Percentiles rank a stretch among this genome's conserved stretches.
These are phyloP conservation scores for Citrus sp. DNA, from an alignment of 345 rosid genomes.

Conservation along the genomic window DNA sequence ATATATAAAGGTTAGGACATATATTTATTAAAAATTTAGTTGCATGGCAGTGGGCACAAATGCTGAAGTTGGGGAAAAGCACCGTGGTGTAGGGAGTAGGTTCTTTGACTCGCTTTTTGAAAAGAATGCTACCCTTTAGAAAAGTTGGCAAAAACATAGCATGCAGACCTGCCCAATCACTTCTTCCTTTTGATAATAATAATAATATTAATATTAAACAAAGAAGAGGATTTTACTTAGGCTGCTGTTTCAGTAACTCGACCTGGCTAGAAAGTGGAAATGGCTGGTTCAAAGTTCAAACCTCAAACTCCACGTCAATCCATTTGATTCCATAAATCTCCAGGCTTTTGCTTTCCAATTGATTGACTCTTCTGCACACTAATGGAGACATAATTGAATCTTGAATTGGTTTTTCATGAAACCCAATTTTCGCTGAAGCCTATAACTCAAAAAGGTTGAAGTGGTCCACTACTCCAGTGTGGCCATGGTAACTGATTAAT, in stretches of 20 bases:
- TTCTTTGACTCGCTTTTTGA: slow-evolving; percentile 26
- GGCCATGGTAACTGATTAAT: neutral
- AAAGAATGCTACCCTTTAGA: slow-evolving; percentile 7
- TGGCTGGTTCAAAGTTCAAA: neutral
- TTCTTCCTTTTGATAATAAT: neutral
- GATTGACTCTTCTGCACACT: neutral
- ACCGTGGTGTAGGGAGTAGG: slow-evolving; percentile 3
- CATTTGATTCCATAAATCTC: neutral
- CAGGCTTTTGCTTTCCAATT: neutral
- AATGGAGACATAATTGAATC: neutral
- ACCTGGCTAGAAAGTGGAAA: neutral
- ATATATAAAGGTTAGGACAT: too few relatives aligned
- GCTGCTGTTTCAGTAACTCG: neutral
- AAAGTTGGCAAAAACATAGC: slow-evolving; percentile 12
- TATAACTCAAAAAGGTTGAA: neutral
- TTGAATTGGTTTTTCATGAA: neutral
- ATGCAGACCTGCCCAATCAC: neutral
- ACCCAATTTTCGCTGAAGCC: neutral
- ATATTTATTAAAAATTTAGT: neutral
- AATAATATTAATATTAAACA: too few relatives aligned
- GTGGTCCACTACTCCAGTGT: neutral
- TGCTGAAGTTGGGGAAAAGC: neutral
- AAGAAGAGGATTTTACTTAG: too few relatives aligned
- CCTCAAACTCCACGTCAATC: neutral
- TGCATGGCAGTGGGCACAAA: neutral